Base-by-base conservation (phyloP, 148 eudicot genomes). In the Mesembryanthemum crystallinum region DNA sequence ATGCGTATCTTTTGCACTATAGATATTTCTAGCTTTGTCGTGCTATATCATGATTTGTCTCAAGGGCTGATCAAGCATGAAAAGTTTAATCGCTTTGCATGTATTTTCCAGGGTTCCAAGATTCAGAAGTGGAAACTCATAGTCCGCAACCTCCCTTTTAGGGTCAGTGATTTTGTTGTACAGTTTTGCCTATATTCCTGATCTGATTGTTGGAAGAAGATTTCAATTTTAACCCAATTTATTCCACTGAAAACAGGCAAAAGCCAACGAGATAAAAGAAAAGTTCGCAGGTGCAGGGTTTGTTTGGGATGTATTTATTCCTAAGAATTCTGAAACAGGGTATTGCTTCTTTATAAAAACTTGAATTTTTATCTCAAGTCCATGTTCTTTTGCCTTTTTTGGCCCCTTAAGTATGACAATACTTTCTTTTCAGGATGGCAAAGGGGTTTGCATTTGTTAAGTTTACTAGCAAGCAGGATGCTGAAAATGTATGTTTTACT, bases 361-460 rank as follows among this genome's bases (percentile, higher is more conserved):
- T 5, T 72, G 24, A 70, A 60, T 42, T 30, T n/a, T 33, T 23
- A 10, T 67, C 21, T 21, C 17, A 39, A 73, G 43, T 27, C 58
- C 59, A 24, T 58, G 29, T 71, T 7, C 43, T 62, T 42, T 73
- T 15, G n/a, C 71, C 65, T 23, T 55, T 15, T 32, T 25, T 15
- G 12, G 59, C 42, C 73, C 62, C 79, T 23, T 28, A 45, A 58
- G 14, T 73, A 66, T 84, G 37, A 80, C 66, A 42, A 64, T 69
- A 32, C 64, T 47, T 62, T 45, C 57, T 82, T 81, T 82, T 54
- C 89, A 95, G 99, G 85, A 55, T 81, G 82, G 71, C 91, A 7
- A 94, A 83, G 89, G 98, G 99, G 75, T 92, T 95, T 84, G 99
- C 92, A 67, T 95, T 95, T 83, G 88, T 95, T 52, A 95, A 95